Evolutionary conservation across 176 grass and related monocot species (phyloP).

Genomic region (Ananas comosus): DNA sequence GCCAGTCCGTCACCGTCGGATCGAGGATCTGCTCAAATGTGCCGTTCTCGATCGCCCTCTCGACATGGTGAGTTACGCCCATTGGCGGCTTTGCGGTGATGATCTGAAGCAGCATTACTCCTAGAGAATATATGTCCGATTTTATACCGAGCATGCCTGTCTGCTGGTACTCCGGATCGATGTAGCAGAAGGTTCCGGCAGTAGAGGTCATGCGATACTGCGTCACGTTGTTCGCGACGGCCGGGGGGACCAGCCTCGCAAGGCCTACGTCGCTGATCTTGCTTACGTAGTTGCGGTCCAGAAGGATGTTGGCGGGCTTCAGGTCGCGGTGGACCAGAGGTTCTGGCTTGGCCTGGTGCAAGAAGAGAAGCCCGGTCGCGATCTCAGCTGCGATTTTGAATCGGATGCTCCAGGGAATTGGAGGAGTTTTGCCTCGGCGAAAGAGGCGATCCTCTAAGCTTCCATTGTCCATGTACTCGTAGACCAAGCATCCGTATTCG

Average conservation of each 20-base stretch:
- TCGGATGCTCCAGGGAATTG: constrained; percentile 56
- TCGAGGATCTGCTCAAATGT: constrained; percentile 69
- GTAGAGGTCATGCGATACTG: constrained; percentile 83
- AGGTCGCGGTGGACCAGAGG: constrained; percentile 90
- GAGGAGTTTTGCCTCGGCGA: constrained; percentile 45
- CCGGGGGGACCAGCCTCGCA: constrained; percentile 63
- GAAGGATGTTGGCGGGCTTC: constrained; percentile 86
- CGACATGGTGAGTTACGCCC: constrained; percentile 81
- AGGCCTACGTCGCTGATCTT: constrained; percentile 96
- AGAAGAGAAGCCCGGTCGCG: constrained; percentile 67
- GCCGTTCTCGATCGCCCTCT: constrained; percentile 62
- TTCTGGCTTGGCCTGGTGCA: constrained; percentile 85
- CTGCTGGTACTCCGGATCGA: constrained; percentile 98
- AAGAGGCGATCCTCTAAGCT: constrained; percentile 84
- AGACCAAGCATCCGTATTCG: constrained; percentile 82
- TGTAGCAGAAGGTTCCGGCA: constrained; percentile 94
- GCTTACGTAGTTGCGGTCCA: constrained; percentile 90
- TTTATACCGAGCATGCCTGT: constrained; percentile 80
- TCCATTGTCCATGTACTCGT: constrained; percentile 94
- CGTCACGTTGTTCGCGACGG: constrained; percentile 70
- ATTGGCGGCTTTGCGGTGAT: constrained; percentile 65
- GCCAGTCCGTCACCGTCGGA: constrained; percentile 65
- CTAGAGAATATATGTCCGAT: constrained; percentile 91
- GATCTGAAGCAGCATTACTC: constrained; percentile 85
- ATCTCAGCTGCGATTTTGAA: constrained; percentile 80